Conservation (phyloP, 208 protist species). For the Phytomonas francai region DNA sequence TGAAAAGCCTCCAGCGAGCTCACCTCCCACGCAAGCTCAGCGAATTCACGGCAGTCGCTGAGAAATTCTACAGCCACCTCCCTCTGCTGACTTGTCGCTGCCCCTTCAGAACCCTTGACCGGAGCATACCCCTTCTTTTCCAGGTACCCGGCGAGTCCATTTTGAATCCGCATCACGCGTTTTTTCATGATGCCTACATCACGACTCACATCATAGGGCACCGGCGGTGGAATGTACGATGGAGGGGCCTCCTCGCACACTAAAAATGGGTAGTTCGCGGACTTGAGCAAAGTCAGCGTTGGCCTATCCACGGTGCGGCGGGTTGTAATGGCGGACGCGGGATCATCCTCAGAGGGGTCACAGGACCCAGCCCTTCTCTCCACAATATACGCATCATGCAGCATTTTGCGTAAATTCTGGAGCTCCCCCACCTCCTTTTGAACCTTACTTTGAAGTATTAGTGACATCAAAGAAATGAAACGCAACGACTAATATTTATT, state of each 20-base stretch:
- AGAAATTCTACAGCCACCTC: constrained; percentile 51
- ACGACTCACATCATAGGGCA: constrained; percentile 67
- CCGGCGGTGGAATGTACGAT: constrained; percentile 59
- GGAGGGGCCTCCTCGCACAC: constrained; percentile 75
- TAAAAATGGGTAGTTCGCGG: constrained; percentile 70
- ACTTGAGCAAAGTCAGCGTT: constrained; percentile 53
- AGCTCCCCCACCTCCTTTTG: constrained; percentile 23
- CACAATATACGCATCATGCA: constrained; percentile 45
- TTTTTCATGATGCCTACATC: constrained; percentile 45
- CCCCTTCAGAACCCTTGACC: background rate
- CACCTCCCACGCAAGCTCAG: constrained; percentile 60
- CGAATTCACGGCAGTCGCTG: constrained; percentile 29
- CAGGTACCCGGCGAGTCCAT: constrained; percentile 29
- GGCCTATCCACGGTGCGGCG: constrained; percentile 64
- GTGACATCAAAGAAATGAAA: constrained; percentile 15
- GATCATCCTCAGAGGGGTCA: constrained; percentile 2
- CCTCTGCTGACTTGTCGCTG: background rate
- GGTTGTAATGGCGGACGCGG: constrained; percentile 15
- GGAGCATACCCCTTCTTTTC: constrained; percentile 9
- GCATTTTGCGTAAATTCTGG: constrained; percentile 30
- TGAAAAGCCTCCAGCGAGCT: constrained; percentile 75
- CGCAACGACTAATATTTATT: background rate
- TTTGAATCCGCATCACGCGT: constrained; percentile 48
- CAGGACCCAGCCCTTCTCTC: constrained; percentile 10
- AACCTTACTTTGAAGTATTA: constrained; percentile 26